A percentile compares a stretch with the other conserved stretches of the same genome.
phyloP scores from a whole-genome alignment of 306 rosid species.

The Lathyrus tuberosus region DNA sequence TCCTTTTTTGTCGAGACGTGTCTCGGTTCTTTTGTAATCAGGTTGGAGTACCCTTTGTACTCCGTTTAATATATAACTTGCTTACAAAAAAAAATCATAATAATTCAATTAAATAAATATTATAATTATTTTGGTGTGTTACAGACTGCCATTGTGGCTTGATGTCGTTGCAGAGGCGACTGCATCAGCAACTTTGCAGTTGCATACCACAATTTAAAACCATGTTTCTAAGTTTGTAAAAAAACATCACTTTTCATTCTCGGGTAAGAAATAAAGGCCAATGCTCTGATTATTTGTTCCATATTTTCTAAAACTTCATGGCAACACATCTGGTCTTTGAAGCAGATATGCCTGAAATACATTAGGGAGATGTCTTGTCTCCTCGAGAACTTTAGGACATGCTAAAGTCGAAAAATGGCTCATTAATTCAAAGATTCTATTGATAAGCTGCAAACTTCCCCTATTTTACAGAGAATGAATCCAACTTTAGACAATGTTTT shows the following conservation, averaged over 20 bases:
- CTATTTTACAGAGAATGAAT: slow-evolving; percentile 47
- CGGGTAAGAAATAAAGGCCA: slow-evolving; percentile 80
- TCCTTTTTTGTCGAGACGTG: too few relatives aligned
- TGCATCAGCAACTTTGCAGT: too few relatives aligned
- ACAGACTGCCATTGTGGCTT: too few relatives aligned
- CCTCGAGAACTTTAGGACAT: slow-evolving; percentile 54
- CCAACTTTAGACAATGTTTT: slow-evolving; percentile 30
- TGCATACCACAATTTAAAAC: too few relatives aligned
- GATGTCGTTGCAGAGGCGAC: too few relatives aligned
- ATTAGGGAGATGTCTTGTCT: slow-evolving; percentile 53
- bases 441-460: slow-evolving; percentile 53
- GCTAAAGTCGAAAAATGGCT: slow-evolving; percentile 72
- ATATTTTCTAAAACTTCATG: slow-evolving; percentile 48
- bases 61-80: too few relatives aligned
- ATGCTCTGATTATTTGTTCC: slow-evolving; percentile 56
- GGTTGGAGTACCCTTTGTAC: too few relatives aligned
- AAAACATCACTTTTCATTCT: slow-evolving; percentile 52
- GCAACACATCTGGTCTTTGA: slow-evolving; percentile 65
- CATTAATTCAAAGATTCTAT: slow-evolving; percentile 37
- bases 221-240: slow-evolving; percentile 4
- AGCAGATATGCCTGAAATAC: slow-evolving; percentile 49
- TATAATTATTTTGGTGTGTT: too few relatives aligned
- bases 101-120: too few relatives aligned
- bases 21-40: too few relatives aligned
- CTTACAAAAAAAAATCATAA: too few relatives aligned